These are phyloP conservation scores for Backusella morwellensis DNA, from an alignment of 192 early-diverging fungal genomes.

Conservation along the genomic window DNA sequence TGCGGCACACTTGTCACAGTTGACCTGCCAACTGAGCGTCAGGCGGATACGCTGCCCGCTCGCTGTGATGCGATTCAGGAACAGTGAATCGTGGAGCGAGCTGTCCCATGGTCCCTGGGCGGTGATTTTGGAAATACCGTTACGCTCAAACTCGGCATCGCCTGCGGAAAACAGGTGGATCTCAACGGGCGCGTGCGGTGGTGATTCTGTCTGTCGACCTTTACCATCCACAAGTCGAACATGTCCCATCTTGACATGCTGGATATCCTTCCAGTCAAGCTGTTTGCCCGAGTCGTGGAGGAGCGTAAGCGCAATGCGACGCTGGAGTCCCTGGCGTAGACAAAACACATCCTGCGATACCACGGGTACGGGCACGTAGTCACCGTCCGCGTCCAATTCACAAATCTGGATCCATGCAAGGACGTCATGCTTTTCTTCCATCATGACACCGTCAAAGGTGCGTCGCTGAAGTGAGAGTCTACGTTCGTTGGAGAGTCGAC, in stretches of 20 bases:
- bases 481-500: not conserved
- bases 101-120: conserved; percentile 72
- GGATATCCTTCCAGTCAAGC: conserved; percentile 50
- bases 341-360: conserved; percentile 53
- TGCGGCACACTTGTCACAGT: conserved; percentile 38
- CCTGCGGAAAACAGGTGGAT: conserved; percentile 40
- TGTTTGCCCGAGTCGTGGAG: conserved; percentile 64
- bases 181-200: conserved; percentile 40
- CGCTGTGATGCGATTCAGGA: conserved; percentile 60
- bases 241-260: conserved; percentile 41
- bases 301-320: conserved; percentile 63
- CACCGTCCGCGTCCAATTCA: conserved; percentile 61
- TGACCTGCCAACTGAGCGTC: conserved; percentile 47
- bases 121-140: conserved; percentile 59
- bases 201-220: conserved; percentile 49
- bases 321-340: conserved; percentile 76
- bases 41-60: conserved; percentile 56
- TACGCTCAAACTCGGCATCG: conserved; percentile 37
- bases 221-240: conserved; percentile 55
- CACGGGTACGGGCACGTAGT: conserved; percentile 57
- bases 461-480: not conserved
- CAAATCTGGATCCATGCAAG: conserved; percentile 63
- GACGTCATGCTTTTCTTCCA: conserved; percentile 68
- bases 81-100: conserved; percentile 63
- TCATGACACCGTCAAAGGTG: conserved; percentile 54